phyloP scores from a whole-genome alignment of 2,329 filamentous ascomycete genomes.

The Trichoderma afroharzianum region DNA sequence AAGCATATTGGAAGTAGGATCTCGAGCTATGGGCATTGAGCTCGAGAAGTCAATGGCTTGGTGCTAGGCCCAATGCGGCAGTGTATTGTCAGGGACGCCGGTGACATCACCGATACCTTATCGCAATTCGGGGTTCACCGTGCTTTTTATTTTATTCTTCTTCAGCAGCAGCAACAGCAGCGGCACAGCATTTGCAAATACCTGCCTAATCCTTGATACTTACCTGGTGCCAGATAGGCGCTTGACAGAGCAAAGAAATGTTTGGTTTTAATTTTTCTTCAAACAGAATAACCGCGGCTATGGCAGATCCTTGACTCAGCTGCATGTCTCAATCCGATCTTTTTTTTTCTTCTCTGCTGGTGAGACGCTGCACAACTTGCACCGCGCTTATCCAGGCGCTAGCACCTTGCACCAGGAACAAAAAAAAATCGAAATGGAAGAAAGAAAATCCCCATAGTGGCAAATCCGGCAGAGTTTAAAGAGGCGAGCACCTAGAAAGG shows the following conservation, averaged over 20 bases:
- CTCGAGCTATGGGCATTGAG: not conserved
- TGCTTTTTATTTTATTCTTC: not conserved
- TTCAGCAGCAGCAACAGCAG: not conserved
- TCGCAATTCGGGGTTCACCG: not conserved
- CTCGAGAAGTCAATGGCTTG: not conserved
- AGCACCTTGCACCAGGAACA: slow-evolving; percentile 1
- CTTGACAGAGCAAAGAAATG: not conserved
- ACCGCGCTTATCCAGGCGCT: not conserved
- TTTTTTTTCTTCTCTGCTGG: not conserved
- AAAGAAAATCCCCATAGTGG: not conserved
- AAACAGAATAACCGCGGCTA: not conserved
- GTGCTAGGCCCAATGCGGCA: not conserved
- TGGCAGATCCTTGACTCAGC: not conserved
- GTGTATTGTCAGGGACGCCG: not conserved
- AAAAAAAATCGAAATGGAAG: not conserved
- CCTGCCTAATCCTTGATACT: too few species aligned
- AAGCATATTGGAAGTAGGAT: not conserved
- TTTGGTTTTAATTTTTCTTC: not conserved
- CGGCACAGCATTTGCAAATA: not conserved
- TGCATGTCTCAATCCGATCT: not conserved
- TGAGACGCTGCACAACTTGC: not conserved
- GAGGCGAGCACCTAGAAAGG: not conserved
- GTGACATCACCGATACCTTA: slow-evolving; percentile 9
- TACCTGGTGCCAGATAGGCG: not conserved
- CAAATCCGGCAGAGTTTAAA: not conserved